A percentile compares a stretch with the other conserved stretches of the same genome.
These are phyloP conservation scores for Butyriboletus loyo DNA, from an alignment of 768 basidiomycete genomes.

Conservation along the genomic window DNA sequence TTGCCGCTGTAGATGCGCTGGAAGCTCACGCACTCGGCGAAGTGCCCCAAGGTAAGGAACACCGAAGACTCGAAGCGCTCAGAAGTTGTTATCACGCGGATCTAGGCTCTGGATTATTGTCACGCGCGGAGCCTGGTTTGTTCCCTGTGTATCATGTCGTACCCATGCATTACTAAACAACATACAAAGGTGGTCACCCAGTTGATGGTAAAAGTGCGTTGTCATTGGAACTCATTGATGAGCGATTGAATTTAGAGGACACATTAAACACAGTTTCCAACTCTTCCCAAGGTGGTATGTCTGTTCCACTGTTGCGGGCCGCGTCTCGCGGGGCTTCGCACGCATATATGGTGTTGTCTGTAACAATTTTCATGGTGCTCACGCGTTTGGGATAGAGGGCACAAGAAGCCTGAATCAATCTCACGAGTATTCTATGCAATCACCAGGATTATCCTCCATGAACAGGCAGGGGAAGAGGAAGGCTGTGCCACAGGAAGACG, in stretches of 20 bases:
- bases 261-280: neutral
- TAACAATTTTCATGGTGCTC: constrained; percentile 2
- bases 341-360: neutral
- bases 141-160: neutral
- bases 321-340: neutral
- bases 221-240: neutral
- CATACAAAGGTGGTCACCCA: constrained; percentile 7
- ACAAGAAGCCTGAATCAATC: neutral
- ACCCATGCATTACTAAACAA: neutral
- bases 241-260: neutral
- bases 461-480: constrained; percentile 47
- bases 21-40: constrained; percentile 35
- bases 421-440: constrained; percentile 3
- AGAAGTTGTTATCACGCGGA: neutral
- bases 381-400: constrained; percentile 2
- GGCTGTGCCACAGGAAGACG: constrained; percentile 22
- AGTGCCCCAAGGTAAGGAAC: constrained; percentile 8
- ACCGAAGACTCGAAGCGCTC: neutral
- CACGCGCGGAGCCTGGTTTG: constrained; percentile 4
- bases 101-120: neutral
- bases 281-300: constrained; percentile 19
- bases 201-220: constrained; percentile 7
- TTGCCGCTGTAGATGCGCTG: constrained; percentile 44
- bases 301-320: neutral
- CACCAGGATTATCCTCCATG: constrained; percentile 5